phyloP scores from a whole-genome alignment of 345 rosid genomes.

The Laguncularia racemosa region DNA sequence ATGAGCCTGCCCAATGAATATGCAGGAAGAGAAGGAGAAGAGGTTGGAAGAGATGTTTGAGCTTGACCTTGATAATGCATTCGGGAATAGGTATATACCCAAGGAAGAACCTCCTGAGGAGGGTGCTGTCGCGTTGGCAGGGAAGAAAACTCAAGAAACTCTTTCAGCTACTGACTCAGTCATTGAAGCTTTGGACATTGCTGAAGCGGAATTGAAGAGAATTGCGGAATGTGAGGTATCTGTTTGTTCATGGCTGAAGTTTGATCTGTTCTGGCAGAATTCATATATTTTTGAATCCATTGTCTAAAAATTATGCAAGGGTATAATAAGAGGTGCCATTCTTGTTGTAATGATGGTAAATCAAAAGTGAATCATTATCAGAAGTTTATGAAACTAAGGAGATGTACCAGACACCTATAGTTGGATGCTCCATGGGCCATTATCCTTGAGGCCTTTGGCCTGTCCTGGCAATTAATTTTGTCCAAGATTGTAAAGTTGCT shows the following conservation, averaged over 20 bases:
- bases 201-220: slow-evolving; percentile 60
- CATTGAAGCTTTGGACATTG: slow-evolving; percentile 69
- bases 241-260: not conserved
- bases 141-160: slow-evolving; percentile 71
- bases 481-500: no score
- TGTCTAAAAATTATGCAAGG: no score
- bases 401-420: no score
- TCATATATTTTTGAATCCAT: no score
- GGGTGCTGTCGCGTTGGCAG: slow-evolving; percentile 86
- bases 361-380: no score
- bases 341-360: no score
- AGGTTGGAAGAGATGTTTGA: slow-evolving; percentile 91
- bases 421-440: no score
- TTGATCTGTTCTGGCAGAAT: not conserved
- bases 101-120: slow-evolving; percentile 83
- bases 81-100: slow-evolving; percentile 47
- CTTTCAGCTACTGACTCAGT: slow-evolving; percentile 76
- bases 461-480: no score
- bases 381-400: no score
- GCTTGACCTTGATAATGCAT: slow-evolving; percentile 68
- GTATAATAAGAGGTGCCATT: no score
- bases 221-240: slow-evolving; percentile 64
- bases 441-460: no score
- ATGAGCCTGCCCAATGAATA: slow-evolving; percentile 12
- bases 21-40: slow-evolving; percentile 95